Base-by-base conservation (phyloP, 306 rosid genomes). In the Ziziphus jujuba region DNA sequence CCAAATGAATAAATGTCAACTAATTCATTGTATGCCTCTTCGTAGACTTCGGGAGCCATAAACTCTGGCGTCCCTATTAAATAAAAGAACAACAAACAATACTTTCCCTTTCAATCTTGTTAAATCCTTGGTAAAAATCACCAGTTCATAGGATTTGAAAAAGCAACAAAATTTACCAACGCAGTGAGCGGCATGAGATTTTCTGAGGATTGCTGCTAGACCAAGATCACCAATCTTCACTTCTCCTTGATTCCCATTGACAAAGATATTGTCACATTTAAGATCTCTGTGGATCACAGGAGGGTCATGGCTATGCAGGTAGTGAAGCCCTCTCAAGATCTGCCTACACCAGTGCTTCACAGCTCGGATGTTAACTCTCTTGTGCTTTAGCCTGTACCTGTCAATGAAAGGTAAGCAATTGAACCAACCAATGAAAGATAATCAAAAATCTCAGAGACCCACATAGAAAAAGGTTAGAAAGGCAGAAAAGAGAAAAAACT, bases 261-360 rank as follows among this genome's bases (percentile, higher is more conserved):
- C 80, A 71, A 92, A 89, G 75, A 92, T 89, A 66, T 92, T 92
- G 73, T 92, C 98, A 77, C 97, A 92, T 75, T 92, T 92, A 59
- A 92, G 98, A 86, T 92, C 98, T 87, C 97, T 87, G 72, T 92
- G 98, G 69, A 92, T 89, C 82, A 92, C 93, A 56, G 96, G 97
- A 33, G 98, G 98, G 61, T 89, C 88, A 53, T 76, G 98, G 80
- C 88, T 87, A 77, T 92, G 98, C 33, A 92, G 91, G 83, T 89
- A 92, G 56, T 70, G 81, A 81, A 92, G 98, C 72, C 96, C 98
- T 44, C 67, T 79, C 74, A 92, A 74, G 85, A 92, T 92, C 89
- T 92, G 98, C 63, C 98, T 81, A 67, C 98, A 92, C 98, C 98
- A 92, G 75, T 87, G 87, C 88, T 92, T 92, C 64, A 92, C 88